A percentile compares a stretch with the other conserved stretches of the same genome.
Conservation (phyloP, 257 asterid species). For the Apocynum venetum region DNA sequence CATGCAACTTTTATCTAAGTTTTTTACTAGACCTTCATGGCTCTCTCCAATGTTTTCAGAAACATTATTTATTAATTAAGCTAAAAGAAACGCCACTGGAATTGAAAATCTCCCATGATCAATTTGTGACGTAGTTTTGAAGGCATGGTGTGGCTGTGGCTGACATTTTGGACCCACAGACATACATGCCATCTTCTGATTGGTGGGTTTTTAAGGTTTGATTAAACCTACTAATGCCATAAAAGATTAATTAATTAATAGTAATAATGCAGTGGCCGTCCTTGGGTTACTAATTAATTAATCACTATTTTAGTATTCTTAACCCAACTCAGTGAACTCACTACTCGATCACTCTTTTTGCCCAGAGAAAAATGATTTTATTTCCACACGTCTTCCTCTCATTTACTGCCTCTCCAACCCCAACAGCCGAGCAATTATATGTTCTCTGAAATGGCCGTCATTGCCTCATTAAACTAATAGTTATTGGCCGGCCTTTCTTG, state of each 20-base stretch:
- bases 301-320: too few relatives aligned
- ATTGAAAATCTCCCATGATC: not conserved
- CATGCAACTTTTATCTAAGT: not conserved
- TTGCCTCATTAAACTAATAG: not conserved
- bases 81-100: not conserved
- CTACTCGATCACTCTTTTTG: not conserved
- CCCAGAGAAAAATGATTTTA: not conserved
- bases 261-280: not conserved
- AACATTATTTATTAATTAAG: not conserved
- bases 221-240: constrained; percentile 10
- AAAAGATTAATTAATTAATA: not conserved
- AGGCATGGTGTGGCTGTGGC: constrained; percentile 5
- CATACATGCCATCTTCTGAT: not conserved
- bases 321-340: not conserved
- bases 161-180: constrained; percentile 6
- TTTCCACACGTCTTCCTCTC: not conserved
- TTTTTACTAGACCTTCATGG: not conserved
- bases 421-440: constrained; percentile 2
- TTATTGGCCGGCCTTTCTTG: not conserved
- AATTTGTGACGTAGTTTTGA: not conserved
- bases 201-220: not conserved
- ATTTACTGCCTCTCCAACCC: not conserved
- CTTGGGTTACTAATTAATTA: not conserved
- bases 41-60: not conserved
- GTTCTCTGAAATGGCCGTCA: constrained; percentile 4